A percentile compares a stretch with the other conserved stretches of the same genome.
Evolutionary conservation across 2,329 filamentous ascomycete genomes (phyloP).

Genomic region (Cordyceps militaris): DNA sequence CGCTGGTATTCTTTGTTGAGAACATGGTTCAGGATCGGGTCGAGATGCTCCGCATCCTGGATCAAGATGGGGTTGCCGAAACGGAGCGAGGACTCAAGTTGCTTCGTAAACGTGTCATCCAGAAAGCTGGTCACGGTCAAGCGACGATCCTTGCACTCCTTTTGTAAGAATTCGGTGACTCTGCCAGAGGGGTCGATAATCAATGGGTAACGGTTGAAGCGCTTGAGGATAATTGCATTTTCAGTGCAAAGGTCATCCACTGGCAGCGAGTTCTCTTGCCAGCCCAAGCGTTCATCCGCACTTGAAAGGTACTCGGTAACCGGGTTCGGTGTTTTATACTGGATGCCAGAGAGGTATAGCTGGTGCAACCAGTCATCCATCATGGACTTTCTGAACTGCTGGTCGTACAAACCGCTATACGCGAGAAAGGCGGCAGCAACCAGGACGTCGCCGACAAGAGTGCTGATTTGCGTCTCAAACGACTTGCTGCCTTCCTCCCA

Average conservation of each 20-base stretch:
- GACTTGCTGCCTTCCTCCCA: conserved; percentile 98
- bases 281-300: conserved; percentile 86
- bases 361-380: conserved; percentile 96
- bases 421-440: conserved; percentile 96
- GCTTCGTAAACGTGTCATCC: conserved; percentile 96
- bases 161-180: conserved; percentile 89
- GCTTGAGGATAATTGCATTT: conserved; percentile 93
- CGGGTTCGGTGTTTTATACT: conserved; percentile 88
- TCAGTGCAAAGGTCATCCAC: conserved; percentile 98
- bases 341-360: conserved; percentile 84
- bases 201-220: conserved; percentile 96
- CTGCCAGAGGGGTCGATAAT: conserved; percentile 97
- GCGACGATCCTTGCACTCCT: conserved; percentile 86
- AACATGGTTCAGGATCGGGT: conserved; percentile 95
- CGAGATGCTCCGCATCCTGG: conserved; percentile 93
- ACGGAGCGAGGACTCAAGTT: conserved; percentile 90
- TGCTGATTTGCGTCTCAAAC: conserved; percentile 96
- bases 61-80: conserved; percentile 99
- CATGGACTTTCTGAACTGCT: conserved; percentile 96
- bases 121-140: conserved; percentile 97
- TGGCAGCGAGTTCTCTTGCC: conserved; percentile 89
- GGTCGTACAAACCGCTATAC: conserved; percentile 94
- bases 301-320: conserved; percentile 95
- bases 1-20: conserved; percentile 99
- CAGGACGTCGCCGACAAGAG: conserved; percentile 89